Evolutionary conservation across 2,329 filamentous ascomycete genomes (phyloP), one percentile per base, ranked within the genome.

Genomic region (Zasmidium citrigriseum): DNA sequence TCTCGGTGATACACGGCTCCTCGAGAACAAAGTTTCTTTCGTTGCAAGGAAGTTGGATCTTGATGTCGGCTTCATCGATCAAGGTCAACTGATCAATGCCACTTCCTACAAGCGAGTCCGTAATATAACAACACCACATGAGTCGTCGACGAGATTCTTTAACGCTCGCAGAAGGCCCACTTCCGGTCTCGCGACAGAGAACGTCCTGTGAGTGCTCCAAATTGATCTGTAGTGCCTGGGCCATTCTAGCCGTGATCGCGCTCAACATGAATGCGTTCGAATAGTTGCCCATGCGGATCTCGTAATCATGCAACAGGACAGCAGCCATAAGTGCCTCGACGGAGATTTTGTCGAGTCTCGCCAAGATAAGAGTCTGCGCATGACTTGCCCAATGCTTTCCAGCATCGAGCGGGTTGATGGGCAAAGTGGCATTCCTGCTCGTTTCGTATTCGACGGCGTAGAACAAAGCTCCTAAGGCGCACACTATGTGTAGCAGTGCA

Each of bases 81-180:
- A 67, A 52, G 1, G 64, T 66, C 38, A 67, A 54, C 48, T 67
- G 63, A 52, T 67, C 65, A 18, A 67, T 64, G 9, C 65, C 65
- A 46, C 60, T 64, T 24, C 65, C 65, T 2, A 67, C 62, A n/a
- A 64, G 45, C 2, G 62, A 62, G 27, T 67, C 65, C 9, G 64
- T 64, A 44, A 66, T 64, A 46, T 66, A 67, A 53, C 63, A 65
- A 23, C 64, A 62, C 65, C 65, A 67, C 65, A 67, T 67, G 38
- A 67, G 57, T 38, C 65, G 58, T 23, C 65, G 57, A n/a, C 65
- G 64, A 46, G 60, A 63, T 48, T 67, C 65, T 53, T 66, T 67
- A 45, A 65, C 64, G 50, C 63, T 66, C 4, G 65, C 65, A 27
- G 64, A 64, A 25, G 65, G 65, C 5, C 55, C 62, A 23, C 50